These are phyloP conservation scores for Ceratocystis albifundus DNA, from an alignment of 2,329 filamentous ascomycete species.

Conservation along the genomic window DNA sequence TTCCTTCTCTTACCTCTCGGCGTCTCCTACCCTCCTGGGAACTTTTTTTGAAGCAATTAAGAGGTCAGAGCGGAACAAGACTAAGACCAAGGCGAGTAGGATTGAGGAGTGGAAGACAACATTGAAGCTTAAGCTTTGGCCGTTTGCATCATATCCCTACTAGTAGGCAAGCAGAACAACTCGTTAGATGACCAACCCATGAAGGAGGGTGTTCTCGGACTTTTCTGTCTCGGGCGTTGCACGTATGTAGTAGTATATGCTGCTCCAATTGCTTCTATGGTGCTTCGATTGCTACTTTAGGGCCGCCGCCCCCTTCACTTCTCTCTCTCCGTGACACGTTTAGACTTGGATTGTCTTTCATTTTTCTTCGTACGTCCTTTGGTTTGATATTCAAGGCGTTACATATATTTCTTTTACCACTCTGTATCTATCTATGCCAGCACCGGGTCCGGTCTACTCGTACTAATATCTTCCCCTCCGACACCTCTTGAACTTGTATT, in stretches of 20 bases:
- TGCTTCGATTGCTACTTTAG: slow-evolving; percentile 10
- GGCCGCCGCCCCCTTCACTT: background rate
- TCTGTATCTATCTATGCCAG: background rate
- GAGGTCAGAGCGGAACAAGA: slow-evolving; percentile 12
- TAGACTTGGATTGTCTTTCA: slow-evolving; percentile 9
- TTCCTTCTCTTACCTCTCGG: background rate
- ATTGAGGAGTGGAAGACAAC: slow-evolving; percentile 6
- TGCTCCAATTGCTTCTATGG: background rate
- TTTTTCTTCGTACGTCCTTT: background rate
- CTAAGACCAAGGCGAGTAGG: slow-evolving; percentile 3
- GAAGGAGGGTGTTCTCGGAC: slow-evolving; percentile 5
- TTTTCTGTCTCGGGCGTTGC: background rate
- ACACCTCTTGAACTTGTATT: background rate
- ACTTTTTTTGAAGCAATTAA: slow-evolving; percentile 4
- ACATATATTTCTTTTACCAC: background rate
- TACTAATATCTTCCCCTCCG: background rate
- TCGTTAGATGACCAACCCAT: background rate
- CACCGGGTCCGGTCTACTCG: background rate
- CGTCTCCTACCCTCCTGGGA: background rate
- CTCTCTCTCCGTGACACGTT: background rate
- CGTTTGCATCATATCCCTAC: slow-evolving; percentile 9
- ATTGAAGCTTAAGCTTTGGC: slow-evolving; percentile 14
- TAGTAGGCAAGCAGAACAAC: background rate
- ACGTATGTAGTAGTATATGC: background rate
- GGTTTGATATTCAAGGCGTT: background rate